Evolutionary conservation across 2,329 filamentous ascomycete genomes (phyloP).

Genomic region (Neospermospora avenae): DNA sequence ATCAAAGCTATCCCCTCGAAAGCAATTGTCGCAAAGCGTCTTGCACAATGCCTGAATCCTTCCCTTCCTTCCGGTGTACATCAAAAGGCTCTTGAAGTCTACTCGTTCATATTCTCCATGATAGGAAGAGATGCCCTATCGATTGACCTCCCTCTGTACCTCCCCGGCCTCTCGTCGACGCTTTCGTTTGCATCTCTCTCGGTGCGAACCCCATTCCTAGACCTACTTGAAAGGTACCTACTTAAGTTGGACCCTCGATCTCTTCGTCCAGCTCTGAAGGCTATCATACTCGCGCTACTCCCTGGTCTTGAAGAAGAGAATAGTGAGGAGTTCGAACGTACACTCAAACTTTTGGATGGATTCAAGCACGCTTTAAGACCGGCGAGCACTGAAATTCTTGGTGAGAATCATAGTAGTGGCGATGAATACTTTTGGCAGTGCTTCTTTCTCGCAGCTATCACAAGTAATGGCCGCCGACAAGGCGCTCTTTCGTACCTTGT

Average conservation of each 20-base stretch:
- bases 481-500: conserved; percentile 85
- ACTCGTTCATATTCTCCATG: conserved; percentile 80
- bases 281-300: conserved; percentile 81
- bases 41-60: conserved; percentile 94
- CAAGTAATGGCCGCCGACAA: conserved; percentile 77
- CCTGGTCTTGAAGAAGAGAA: conserved; percentile 94
- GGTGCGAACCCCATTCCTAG: conserved; percentile 80
- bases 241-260: conserved; percentile 66
- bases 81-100: conserved; percentile 94
- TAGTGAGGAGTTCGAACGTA: conserved; percentile 93
- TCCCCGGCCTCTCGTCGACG: conserved; percentile 84
- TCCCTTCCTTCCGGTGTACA: conserved; percentile 92
- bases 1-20: conserved; percentile 77
- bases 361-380: conserved; percentile 68
- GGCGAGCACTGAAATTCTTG: conserved; percentile 47
- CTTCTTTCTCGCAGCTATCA: conserved; percentile 90
- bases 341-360: conserved; percentile 71
- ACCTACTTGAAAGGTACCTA: conserved; percentile 78
- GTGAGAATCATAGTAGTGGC: conserved; percentile 53
- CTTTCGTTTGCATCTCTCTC: conserved; percentile 93
- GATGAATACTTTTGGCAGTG: conserved; percentile 98
- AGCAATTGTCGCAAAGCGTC: conserved; percentile 77
- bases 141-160: conserved; percentile 78
- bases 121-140: conserved; percentile 80
- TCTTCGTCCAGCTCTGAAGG: conserved; percentile 84